Evolutionary conservation across 192 early-diverging fungal species (phyloP), one percentile per base, ranked within the genome.

Genomic region (Coemansia sp.): DNA sequence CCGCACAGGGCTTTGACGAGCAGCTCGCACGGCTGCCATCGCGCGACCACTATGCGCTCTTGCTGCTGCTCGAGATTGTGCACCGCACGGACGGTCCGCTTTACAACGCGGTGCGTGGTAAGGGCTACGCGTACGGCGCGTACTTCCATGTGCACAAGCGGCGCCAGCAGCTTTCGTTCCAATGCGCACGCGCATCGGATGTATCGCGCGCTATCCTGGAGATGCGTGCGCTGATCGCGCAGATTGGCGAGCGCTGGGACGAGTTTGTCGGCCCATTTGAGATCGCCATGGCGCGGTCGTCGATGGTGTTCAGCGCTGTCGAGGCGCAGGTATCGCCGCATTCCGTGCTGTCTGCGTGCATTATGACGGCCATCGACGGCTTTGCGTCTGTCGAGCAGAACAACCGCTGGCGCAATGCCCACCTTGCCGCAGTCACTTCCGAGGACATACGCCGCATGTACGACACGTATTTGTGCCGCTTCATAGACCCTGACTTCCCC

Each of bases 61-160:
- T 56, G 1, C 64, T 92, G 27, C 67, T 95, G 19, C 70, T 82
- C n/a, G 86, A 88, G 54, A 62, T 93, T 10, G 65, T 95, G 6
- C 83, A 86, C 8, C 80, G 87, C 22, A 73, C 80, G 4, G 91
- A 92, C 45, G 92, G 92, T 0, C 89, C 90, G 0, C 71, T 95
- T 4, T 91, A 86, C 74, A 87, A 80, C 8, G 85, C 86, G 0
- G 83, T 92, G 22, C 84, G 92, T 32, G 91, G 91, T 14, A 75
- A 77, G 24, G 87, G 88, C 21, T 91, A 83, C 53, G 89, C 92
- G 0, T 94, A 94, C 64, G 88, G 83, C 56, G 83, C 85, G 10
- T 80, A 77, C 2, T 57, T 94, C 19, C 51, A 61, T 23, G 62
- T 83, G 14, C 64, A 68, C n/a, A 19, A 78, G 24, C 89, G 89